Evolutionary conservation across 495 filamentous ascomycete species (phyloP).

Genomic region (Stereocaulon alpinum): DNA sequence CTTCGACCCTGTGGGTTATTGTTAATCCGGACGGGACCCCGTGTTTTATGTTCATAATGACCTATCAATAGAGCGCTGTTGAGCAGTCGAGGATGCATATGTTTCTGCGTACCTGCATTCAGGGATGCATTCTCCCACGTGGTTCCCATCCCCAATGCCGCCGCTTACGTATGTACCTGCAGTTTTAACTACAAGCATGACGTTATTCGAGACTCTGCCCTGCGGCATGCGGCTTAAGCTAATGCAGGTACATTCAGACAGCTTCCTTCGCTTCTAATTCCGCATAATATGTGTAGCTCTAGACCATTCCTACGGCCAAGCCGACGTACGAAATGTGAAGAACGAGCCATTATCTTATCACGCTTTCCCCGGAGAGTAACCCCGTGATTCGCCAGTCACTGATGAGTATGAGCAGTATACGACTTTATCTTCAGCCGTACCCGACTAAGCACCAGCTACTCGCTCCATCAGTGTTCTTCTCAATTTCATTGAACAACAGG

Average conservation of each 20-base stretch:
- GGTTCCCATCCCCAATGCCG: background rate
- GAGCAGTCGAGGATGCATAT: background rate
- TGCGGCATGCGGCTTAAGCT: background rate
- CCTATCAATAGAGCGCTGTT: constrained; percentile 1
- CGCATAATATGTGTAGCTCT: too few relatives aligned
- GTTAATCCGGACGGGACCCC: too few relatives aligned
- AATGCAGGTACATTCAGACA: constrained; percentile 2
- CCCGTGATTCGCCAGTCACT: background rate
- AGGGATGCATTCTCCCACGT: background rate
- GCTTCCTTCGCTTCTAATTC: background rate
- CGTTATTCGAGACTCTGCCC: background rate
- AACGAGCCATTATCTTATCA: background rate
- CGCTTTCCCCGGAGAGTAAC: background rate
- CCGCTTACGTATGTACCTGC: background rate
- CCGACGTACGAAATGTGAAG: background rate
- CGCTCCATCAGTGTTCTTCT: background rate
- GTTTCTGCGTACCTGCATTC: too few relatives aligned
- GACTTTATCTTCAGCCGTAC: background rate
- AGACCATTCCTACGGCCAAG: background rate
- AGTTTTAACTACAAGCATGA: background rate
- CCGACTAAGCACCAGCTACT: too few relatives aligned
- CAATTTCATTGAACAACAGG: background rate
- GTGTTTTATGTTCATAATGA: too few relatives aligned
- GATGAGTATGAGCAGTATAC: background rate
- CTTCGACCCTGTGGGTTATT: background rate